These are phyloP conservation scores for Flammula alnicola DNA, from an alignment of 1,284 basidiomycete genomes.

Conservation along the genomic window DNA sequence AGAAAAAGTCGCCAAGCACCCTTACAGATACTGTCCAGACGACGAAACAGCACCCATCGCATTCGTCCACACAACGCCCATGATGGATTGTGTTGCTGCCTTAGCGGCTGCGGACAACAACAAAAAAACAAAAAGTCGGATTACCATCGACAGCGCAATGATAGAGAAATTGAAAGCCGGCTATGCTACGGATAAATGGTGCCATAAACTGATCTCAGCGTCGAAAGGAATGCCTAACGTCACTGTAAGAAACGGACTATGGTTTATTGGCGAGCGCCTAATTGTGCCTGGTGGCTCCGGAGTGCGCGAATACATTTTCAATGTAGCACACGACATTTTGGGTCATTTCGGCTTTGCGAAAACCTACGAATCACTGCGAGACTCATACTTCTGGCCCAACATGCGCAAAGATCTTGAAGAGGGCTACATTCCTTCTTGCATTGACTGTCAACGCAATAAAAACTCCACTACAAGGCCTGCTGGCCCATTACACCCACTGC, in stretches of 20 bases:
- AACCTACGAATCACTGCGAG: conserved; percentile 16
- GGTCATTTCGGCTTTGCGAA: conserved; percentile 30
- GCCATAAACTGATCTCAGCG: conserved; percentile 15
- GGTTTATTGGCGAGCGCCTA: conserved; percentile 14
- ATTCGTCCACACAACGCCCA: neutral
- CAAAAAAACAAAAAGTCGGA: conserved; percentile 10
- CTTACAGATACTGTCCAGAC: neutral
- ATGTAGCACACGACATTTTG: conserved; percentile 21
- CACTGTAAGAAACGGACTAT: conserved; percentile 21
- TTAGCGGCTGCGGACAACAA: conserved; percentile 22
- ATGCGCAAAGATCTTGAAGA: conserved; percentile 35
- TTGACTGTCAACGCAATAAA: conserved; percentile 38
- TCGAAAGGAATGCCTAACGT: conserved; percentile 19
- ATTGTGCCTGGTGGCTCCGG: conserved; percentile 21
- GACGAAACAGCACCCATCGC: neutral
- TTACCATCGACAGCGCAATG: conserved; percentile 16
- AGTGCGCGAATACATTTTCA: conserved; percentile 26
- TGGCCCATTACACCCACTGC: conserved; percentile 36
- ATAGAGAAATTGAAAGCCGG: conserved; percentile 20
- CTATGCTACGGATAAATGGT: conserved; percentile 30
- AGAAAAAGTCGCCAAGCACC: neutral
- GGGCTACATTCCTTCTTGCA: conserved; percentile 36
- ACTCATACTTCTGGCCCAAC: conserved; percentile 38
- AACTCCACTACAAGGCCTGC: neutral
- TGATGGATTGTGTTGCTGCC: conserved; percentile 7